phyloP scores from a whole-genome alignment of 176 grass and related monocot species.

The Melocanna baccifera region DNA sequence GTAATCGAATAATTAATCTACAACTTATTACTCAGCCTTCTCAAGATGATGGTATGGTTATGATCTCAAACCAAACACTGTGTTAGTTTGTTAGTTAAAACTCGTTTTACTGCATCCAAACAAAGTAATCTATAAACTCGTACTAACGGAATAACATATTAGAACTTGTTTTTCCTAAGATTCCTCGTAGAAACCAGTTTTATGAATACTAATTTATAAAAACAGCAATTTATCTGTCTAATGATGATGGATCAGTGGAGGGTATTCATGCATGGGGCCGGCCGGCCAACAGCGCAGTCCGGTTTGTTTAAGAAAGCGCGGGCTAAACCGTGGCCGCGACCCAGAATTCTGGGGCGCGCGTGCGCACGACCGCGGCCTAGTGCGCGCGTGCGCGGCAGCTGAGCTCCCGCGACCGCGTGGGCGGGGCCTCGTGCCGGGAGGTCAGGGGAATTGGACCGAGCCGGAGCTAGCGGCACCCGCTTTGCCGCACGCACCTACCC shows the following conservation, averaged over 20 bases:
- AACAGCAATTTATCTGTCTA: background rate
- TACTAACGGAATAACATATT: background rate
- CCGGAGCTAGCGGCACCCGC: too few relatives aligned
- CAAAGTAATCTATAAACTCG: background rate
- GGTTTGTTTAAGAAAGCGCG: slow-evolving; percentile 2
- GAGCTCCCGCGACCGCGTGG: background rate
- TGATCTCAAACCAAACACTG: background rate
- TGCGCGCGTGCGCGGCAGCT: slow-evolving; percentile 14
- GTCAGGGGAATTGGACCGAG: background rate
- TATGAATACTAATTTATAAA: background rate
- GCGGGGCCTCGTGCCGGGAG: background rate
- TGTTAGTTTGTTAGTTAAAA: background rate
- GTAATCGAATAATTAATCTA: too few relatives aligned
- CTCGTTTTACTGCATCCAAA: background rate
- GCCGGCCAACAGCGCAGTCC: background rate
- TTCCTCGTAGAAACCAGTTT: too few relatives aligned
- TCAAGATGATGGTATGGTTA: background rate
- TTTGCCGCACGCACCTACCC: too few relatives aligned
- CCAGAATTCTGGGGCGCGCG: slow-evolving; percentile 25
- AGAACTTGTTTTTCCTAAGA: background rate
- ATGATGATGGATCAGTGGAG: slow-evolving; percentile 16
- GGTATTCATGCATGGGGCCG: background rate
- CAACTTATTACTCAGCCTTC: background rate
- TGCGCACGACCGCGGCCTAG: slow-evolving; percentile 25
- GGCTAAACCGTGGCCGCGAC: background rate